These are phyloP conservation scores for Zarea fungicola DNA, from an alignment of 2,329 filamentous ascomycete species.

Conservation along the genomic window DNA sequence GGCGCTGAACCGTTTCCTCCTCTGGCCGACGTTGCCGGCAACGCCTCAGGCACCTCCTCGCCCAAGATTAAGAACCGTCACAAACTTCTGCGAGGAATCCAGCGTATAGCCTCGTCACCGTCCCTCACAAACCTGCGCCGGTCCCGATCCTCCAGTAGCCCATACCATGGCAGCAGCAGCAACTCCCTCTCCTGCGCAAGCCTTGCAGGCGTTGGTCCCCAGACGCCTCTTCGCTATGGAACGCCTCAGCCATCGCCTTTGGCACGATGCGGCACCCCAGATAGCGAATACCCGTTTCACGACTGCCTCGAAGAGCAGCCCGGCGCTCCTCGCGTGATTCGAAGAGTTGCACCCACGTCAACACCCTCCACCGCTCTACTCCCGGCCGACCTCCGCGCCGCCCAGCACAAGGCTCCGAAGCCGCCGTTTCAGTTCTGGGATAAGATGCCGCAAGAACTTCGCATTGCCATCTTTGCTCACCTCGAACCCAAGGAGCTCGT, in stretches of 20 bases:
- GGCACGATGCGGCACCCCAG: slow-evolving; percentile 34
- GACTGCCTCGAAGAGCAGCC: slow-evolving; percentile 42
- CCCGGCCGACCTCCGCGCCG: slow-evolving; percentile 50
- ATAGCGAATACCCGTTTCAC: slow-evolving; percentile 34
- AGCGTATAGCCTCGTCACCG: slow-evolving; percentile 77
- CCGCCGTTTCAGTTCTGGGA: slow-evolving; percentile 65
- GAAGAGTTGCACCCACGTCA: no score
- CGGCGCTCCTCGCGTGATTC: slow-evolving; percentile 44
- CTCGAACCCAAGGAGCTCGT: slow-evolving; percentile 78
- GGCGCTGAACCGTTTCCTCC: slow-evolving; percentile 18
- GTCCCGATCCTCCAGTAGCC: slow-evolving; percentile 61
- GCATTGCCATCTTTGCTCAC: slow-evolving; percentile 70
- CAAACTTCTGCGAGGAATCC: slow-evolving; percentile 66
- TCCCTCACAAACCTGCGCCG: slow-evolving; percentile 62
- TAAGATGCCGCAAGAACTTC: slow-evolving; percentile 75
- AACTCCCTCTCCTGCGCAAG: slow-evolving; percentile 51
- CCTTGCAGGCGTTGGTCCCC: slow-evolving; percentile 35
- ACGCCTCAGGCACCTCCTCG: slow-evolving; percentile 19
- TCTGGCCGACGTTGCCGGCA: slow-evolving; percentile 9
- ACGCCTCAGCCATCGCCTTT: slow-evolving; percentile 39
- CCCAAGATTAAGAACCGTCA: slow-evolving; percentile 63
- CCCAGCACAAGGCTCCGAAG: slow-evolving; percentile 23
- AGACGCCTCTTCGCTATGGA: slow-evolving; percentile 24
- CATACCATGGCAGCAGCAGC: slow-evolving; percentile 48
- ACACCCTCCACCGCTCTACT: slow-evolving; percentile 51